Base-by-base conservation (phyloP, 73 alveolate species). In the Breviolum minutum region DNA sequence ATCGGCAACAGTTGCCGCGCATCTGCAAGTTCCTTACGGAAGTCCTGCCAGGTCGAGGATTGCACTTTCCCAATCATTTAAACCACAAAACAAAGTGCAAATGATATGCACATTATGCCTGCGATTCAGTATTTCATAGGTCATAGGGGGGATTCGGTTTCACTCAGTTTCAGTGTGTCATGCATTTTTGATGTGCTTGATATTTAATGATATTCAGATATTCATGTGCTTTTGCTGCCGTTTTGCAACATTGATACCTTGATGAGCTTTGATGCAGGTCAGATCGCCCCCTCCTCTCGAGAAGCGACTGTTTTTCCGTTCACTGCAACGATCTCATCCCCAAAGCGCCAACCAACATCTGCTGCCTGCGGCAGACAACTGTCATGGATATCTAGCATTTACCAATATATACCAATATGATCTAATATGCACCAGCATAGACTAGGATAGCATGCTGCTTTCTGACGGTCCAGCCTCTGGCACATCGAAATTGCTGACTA, bases 401-500 rank as follows among this genome's bases (percentile, higher is more conserved):
- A 40, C 54, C 3, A 40, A 40, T 3, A 40, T 40, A 3, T 3
- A 40, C 54, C 3, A 40, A n/a, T n/a, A n/a, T n/a, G n/a, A n/a
- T n/a, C n/a, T 40, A 40, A 40, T 3, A 40, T 40, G 54, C 54
- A 40, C 54, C 3, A 40, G 54, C 54, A 40, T 40, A 40, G 54
- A 40, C 54, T 40, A 40, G 54, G 54, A 40, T 40, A 40, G 54
- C 54, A 40, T 40, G 54, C 54, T 40, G 54, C 54, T 40, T 40
- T 40, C 54, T 40, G 54, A 40, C 3, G 77, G 24, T 68, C 24
- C n/a, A 17, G 98, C 98, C 98, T 92, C 91, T 2, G 98, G 98
- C 66, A 92, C 98, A 19, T 92, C 98, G 87, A 92, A 92, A 80
- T 92, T 92, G 98, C 98, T 92, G 68, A 92, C 98, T 54, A 92